Evolutionary conservation across 2,329 filamentous ascomycete genomes (phyloP).

Genomic region (Cladosporium sp.): DNA sequence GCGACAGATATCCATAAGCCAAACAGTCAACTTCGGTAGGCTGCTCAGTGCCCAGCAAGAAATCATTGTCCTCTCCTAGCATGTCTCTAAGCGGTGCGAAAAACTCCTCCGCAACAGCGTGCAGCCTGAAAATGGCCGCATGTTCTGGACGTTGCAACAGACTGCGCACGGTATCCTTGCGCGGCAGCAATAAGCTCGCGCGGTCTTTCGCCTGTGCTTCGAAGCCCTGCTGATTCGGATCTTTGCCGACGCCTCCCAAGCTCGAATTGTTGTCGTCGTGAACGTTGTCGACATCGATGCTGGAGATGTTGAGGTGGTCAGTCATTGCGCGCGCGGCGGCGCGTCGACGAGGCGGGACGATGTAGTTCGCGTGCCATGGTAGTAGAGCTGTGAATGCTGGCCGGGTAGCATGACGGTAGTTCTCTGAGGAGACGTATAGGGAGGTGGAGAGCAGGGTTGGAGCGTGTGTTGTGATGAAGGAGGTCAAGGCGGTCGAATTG

Average conservation of each 20-base stretch:
- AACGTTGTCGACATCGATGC: slow-evolving; percentile 42
- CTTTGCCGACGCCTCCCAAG: slow-evolving; percentile 27
- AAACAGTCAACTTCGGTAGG: slow-evolving; percentile 72
- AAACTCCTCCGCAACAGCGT: slow-evolving; percentile 66
- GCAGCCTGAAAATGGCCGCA: slow-evolving; percentile 69
- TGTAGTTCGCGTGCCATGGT: slow-evolving; percentile 84
- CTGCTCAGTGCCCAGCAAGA: slow-evolving; percentile 50
- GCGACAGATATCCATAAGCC: slow-evolving; percentile 70
- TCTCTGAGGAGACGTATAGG: slow-evolving; percentile 84
- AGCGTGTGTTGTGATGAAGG: slow-evolving; percentile 69
- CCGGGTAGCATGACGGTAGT: slow-evolving; percentile 74
- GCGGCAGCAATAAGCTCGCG: slow-evolving; percentile 50
- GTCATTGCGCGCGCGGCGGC: slow-evolving; percentile 66
- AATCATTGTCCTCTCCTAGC: slow-evolving; percentile 49
- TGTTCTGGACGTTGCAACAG: slow-evolving; percentile 65
- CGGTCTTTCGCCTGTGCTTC: slow-evolving; percentile 32
- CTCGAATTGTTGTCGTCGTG: slow-evolving; percentile 34
- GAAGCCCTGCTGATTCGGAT: slow-evolving; percentile 21
- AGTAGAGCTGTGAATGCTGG: slow-evolving; percentile 77
- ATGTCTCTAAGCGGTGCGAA: slow-evolving; percentile 67
- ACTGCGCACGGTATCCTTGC: slow-evolving; percentile 56
- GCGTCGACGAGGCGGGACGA: slow-evolving; percentile 70
- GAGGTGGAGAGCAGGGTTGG: slow-evolving; percentile 77
- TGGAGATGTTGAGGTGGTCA: slow-evolving; percentile 44
- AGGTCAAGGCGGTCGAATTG: slow-evolving; percentile 37